Base-by-base conservation (phyloP, 805 yeast genomes). In the Pichia phayaonensis region DNA sequence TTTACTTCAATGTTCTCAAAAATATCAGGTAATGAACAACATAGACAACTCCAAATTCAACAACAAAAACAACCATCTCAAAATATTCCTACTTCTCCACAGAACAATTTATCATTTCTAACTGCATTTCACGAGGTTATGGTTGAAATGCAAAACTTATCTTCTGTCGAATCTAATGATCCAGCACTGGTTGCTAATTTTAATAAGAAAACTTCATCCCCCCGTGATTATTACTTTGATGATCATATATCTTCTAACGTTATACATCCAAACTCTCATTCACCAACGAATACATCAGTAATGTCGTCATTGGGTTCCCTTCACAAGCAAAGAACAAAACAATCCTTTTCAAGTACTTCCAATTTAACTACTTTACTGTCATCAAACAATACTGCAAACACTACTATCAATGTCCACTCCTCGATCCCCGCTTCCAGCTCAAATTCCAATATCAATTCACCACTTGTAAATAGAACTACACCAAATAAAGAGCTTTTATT, bases 401-500 rank as follows among this genome's bases (percentile, higher is more conserved):
- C 18, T 27, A 4, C n/a, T 15, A 8, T 12, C 3, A 18, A 16
- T 18, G n/a, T 7, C 7, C 20, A 16, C 38, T 2, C 7, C n/a
- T 34, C 38, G 2, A 34, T n/a, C 8, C 11, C 18, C 16, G n/a
- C 10, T 41, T 12, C 20, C n/a, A 41, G 10, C 4, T 10, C 6
- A 22, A 40, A 8, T 22, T 6, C n/a, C 7, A 40, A 40, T 7
- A 22, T 12, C 4, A 40, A 40, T 16, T 40, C 20, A 13, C 6
- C 13, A 22, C 13, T 10, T 40, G 5, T 6, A 21, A 22, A 22
- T 40, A 22, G 12, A 20, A 13, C 2, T n/a, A 40, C 22, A 7
- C 31, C 22, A 29, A 61, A 61, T 45, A 80, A 82, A 54, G 96
- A 87, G 61, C 73, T 76, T 49, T 73, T 81, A 48, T 88, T 83